Evolutionary conservation across 495 filamentous ascomycete species (phyloP), one percentile per base, ranked within the genome.

Genomic region (Pseudomonodictys pantanalensis): DNA sequence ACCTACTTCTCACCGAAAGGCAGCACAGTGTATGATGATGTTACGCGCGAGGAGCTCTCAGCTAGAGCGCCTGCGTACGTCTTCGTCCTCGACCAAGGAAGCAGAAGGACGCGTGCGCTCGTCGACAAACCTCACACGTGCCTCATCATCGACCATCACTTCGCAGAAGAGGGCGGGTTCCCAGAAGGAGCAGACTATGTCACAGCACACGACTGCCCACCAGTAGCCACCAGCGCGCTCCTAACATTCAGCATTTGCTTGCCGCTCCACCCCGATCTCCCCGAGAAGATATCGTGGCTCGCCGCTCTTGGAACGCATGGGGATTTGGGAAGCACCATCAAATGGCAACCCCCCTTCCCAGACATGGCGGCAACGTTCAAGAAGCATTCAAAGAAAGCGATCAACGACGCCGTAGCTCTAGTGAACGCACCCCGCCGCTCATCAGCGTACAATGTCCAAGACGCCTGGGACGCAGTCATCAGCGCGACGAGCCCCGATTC

Each of bases 41-140:
- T 49, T 3, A 77, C 82, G 58, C 72, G 79, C 45, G 51, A 57
- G 3, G 66, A 70, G 12, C 80, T 86, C 73, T 62, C 71, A 8
- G 62, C 73, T 1, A 69, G 75, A 30, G 49, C 71, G 20, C 78
- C 83, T 4, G 66, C 70, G 15, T 83, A 78, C 49, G 73, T 85
- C 42, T 81, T 86, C 54, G 73, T 85, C 9, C 71, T 85, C 2
- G 83, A 84, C 65, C 83, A 86, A 65, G 83, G 83, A 22, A 79
- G 77, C 23, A 72, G 76, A 11, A 70, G 68, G 29, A 74, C 76
- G 2, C 77, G 77, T 18, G 75, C 80, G 6, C 56, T 84, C 18
- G 69, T 81, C 17, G 70, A 72, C 44, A 54, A 70, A n/a, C 32
- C 61, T 1, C 64, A 73, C 43, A 74, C 72, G 33, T 68, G 71